These are phyloP conservation scores for Cutaneotrichosporon dermatis DNA, from an alignment of 1,284 basidiomycete species.

Conservation along the genomic window DNA sequence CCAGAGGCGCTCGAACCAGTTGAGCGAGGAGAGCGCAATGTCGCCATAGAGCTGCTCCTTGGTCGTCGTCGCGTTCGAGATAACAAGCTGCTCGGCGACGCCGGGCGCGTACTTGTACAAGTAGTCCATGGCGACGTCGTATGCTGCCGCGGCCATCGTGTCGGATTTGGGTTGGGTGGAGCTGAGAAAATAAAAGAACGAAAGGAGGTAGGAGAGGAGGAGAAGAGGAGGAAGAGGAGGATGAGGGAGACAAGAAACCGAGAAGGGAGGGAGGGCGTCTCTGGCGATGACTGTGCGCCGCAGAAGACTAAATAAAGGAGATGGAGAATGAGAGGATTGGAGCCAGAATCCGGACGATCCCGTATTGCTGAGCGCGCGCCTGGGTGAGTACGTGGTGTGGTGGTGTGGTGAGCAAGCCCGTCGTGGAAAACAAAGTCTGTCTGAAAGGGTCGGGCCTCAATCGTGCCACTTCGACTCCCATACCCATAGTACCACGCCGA, in stretches of 20 bases:
- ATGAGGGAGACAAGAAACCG: not conserved
- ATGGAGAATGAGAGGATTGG: not conserved
- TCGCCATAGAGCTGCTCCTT: conserved; percentile 46
- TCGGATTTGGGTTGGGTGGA: not conserved
- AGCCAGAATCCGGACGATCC: no score
- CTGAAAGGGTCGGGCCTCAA: not conserved
- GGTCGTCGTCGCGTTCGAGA: conserved; percentile 40
- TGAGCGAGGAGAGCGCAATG: conserved; percentile 62
- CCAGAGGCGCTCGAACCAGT: conserved; percentile 74
- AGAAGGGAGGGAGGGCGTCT: not conserved
- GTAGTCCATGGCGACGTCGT: conserved; percentile 34
- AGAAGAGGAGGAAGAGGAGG: not conserved
- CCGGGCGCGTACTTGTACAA: conserved; percentile 42
- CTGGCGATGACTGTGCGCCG: not conserved
- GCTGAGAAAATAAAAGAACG: not conserved
- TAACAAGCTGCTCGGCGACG: conserved; percentile 38
- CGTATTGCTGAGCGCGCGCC: no score
- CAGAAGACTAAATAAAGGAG: not conserved
- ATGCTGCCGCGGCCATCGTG: conserved; percentile 25
- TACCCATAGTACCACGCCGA: not conserved
- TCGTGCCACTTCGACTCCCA: not conserved
- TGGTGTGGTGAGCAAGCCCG: not conserved
- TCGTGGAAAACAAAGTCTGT: not conserved
- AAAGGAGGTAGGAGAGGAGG: not conserved
- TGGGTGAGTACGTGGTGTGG: no score